Base-by-base conservation (phyloP, 2,329 filamentous ascomycete genomes). In the Chalara sp. region DNA sequence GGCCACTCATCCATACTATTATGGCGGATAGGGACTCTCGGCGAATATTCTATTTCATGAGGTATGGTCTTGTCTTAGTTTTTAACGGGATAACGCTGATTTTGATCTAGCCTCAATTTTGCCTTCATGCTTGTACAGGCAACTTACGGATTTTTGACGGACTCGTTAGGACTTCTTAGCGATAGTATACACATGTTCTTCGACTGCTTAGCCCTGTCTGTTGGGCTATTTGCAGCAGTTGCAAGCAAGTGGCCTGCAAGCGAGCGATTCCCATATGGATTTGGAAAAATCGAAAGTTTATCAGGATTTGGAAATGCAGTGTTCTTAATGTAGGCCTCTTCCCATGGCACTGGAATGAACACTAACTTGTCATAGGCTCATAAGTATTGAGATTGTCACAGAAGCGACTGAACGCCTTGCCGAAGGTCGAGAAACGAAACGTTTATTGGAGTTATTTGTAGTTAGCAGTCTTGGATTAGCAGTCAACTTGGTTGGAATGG, bases 131-230 rank as follows among this genome's bases (percentile, higher is more conserved):
- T 87, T 33, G 82, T 99, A 1, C 93, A 99, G 63, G 87, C 91
- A 40, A 89, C 92, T 55, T 99, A 99, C 64, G 93, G 93, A 46
- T 95, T 93, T 61, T 72, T 93, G 8, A 97, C 90, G 4, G 91
- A 95, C 59, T 99, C 93, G 0, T 74, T 99, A 5, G 93, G 93
- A 3, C 76, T 99, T n/a, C 80, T 99, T 13, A 96, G 90, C 59
- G 93, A 99, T 69, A 97, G 91, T 63, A 93, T 99, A 56, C 93
- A 99, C 70, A 99, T 99, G 93, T 92, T 99, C 63, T 97, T 99
- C 62, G 93, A 99, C 69, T 99, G 93, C 60, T 83, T 96, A 35
- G 93, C 92, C 21, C 78, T 99, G 31, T 81, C 88, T 1, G 90
- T 99, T 35, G 93, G 93, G 8, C 75, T 99, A 7, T 86, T 92